Evolutionary conservation across 495 filamentous ascomycete species (phyloP), one percentile per base, ranked within the genome.

Genomic region (Trichoderma virens): DNA sequence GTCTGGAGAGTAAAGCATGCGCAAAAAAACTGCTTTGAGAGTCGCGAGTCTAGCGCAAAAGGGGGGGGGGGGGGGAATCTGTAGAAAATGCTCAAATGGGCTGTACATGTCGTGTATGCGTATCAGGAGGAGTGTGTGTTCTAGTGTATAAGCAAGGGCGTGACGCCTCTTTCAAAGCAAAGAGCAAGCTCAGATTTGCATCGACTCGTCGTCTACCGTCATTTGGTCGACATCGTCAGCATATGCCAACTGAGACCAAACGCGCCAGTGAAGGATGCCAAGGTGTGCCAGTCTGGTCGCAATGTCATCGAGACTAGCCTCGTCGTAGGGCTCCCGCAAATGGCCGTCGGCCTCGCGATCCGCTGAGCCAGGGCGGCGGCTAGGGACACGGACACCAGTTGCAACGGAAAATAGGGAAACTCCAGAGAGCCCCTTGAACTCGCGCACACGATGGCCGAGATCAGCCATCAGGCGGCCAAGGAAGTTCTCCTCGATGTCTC

Each of bases 181-280:
- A 35, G 32, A 35, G n/a, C n/a, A n/a, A 3, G 11, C 2, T 56
- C 25, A 56, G 11, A 27, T 30, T 30, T 56, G 51, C 51, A 56
- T 56, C 51, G 51, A 30, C 23, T 56, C 51, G 11, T 56, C 51
- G 16, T 56, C 35, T 67, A 56, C 51, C 51, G 51, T 30, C 51
- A 56, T 56, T 30, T 56, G 51, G 32, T 74, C 70, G n/a, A 70
- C 63, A 25, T 77, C 77, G 8, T 66, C 70, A 1, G 77, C 68
- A 71, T 90, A 95, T 0, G 85, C 83, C 59, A 90, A 74, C 34
- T 86, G 85, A 6, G 84, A 87, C 92, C 92, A 97, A 3, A 95
- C 87, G 60, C 88, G 80, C 92, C 92, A 97, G 73, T 97, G 91
- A 27, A 96, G 74, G 23, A 92, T 80, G 9, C 86, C 85, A 47